Evolutionary conservation across 2,329 filamentous ascomycete genomes (phyloP), one percentile per base, ranked within the genome.

Genomic region (Fonsecaea nubica): DNA sequence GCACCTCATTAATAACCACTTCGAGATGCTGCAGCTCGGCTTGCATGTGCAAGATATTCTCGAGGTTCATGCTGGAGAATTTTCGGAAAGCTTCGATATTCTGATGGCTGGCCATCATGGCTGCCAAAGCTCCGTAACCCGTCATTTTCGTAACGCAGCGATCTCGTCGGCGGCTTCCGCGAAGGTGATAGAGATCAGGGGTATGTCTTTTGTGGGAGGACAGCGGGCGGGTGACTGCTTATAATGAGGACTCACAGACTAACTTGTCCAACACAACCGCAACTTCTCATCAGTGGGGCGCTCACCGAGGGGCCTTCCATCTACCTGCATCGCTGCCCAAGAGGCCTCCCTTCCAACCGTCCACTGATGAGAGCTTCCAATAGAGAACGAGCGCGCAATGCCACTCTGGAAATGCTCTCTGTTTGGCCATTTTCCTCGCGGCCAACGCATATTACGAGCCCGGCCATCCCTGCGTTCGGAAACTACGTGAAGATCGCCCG

Each of bases 31-130:
- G 62, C 33, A 71, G 52, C 36, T 71, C 69, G n/a, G 69, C 69
- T 58, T 71, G 69, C 67, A 69, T 69, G 50, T 71, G 67, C 55
- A 71, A 52, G 36, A 71, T 66, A 32, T 64, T 71, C 50, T 71
- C 65, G 18, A 65, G 38, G 36, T 70, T 71, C 48, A 70, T 38
- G 15, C 50, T 67, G 38, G 65, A 66, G 52, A 70, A 71, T 62
- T 64, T 69, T 58, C 67, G 66, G 65, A 71, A 70, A 12, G 66
- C 63, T 58, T 68, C 64, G 54, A 62, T 52, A 54, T 68, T 64
- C n/a, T 58, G 67, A 59, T 67, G 60, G 58, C 59, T 64, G 9
- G 59, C 64, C 67, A 71, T 71, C 66, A 71, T 66, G n/a, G 56
- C 61, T 35, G 69, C 69, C 38, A 71, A 52, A 9, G 63, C 58